Evolutionary conservation across 306 rosid species (phyloP).

Genomic region (Lablab purpureus): DNA sequence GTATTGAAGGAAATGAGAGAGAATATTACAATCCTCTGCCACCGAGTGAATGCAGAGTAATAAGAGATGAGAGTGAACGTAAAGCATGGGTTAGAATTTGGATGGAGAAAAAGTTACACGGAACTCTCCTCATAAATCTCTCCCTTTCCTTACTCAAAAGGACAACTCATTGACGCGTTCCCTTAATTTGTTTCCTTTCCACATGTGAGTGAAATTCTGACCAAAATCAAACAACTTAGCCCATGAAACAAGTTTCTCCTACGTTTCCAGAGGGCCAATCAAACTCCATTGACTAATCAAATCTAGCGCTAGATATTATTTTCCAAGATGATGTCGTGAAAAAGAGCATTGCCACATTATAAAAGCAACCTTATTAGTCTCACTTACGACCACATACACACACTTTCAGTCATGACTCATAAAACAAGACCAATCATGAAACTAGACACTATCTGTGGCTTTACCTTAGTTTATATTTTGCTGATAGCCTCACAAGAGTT

Average conservation of each 20-base stretch:
- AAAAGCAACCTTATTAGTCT: not conserved
- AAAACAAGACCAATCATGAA: constrained; percentile 2
- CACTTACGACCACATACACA: not conserved
- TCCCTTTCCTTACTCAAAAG: too few relatives aligned
- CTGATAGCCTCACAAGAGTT: not conserved
- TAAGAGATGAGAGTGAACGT: not conserved
- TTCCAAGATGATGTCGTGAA: not conserved
- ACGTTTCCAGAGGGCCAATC: not conserved
- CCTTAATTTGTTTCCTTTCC: not conserved
- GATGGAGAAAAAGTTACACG: not conserved
- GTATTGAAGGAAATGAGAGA: too few relatives aligned
- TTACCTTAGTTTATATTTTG: not conserved
- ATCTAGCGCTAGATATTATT: not conserved
- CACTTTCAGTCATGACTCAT: not conserved
- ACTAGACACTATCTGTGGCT: not conserved
- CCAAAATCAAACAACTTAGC: not conserved
- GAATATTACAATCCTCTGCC: too few relatives aligned
- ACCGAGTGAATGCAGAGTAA: too few relatives aligned
- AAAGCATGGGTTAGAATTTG: not conserved
- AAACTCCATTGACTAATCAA: not conserved
- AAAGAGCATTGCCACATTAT: not conserved
- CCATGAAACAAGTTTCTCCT: not conserved
- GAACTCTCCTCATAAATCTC: too few relatives aligned
- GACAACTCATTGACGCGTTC: not conserved
- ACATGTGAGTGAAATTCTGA: not conserved